These are phyloP conservation scores for Neurospora hispaniola DNA, from an alignment of 495 filamentous ascomycete genomes.

Conservation along the genomic window DNA sequence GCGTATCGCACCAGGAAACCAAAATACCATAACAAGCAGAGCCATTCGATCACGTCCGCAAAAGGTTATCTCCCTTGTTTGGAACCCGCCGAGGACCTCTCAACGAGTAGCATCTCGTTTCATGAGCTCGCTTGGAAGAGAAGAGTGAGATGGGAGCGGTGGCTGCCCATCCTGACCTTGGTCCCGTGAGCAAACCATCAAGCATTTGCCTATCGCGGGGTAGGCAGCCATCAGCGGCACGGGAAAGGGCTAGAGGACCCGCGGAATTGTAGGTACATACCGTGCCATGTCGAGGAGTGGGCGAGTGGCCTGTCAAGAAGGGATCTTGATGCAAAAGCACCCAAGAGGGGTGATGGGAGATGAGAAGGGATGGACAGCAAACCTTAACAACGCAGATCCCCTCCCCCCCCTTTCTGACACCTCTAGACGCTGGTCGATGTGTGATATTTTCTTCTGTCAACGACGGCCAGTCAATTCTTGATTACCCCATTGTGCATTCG, in stretches of 20 bases:
- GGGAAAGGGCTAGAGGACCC: background rate
- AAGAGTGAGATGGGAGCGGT: background rate
- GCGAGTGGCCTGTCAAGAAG: background rate
- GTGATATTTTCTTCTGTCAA: background rate
- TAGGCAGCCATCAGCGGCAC: background rate
- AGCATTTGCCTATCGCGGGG: background rate
- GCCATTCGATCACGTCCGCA: background rate
- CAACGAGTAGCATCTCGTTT: background rate
- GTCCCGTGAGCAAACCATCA: background rate
- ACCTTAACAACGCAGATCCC: background rate
- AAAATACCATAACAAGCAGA: background rate
- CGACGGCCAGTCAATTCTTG: background rate
- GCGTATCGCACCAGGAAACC: background rate
- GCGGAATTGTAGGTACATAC: background rate
- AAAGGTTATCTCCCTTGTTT: background rate
- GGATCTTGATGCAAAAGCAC: background rate
- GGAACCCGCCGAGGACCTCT: background rate
- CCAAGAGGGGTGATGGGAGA: background rate
- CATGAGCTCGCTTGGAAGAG: background rate
- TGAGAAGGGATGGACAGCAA: background rate
- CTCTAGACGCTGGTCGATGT: background rate
- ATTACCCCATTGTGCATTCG: background rate
- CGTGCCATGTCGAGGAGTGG: background rate
- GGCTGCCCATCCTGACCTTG: background rate
- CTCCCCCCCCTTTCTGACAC: background rate